Evolutionary conservation across 2,329 filamentous ascomycete genomes (phyloP).

Genomic region (Apiospora hydei): DNA sequence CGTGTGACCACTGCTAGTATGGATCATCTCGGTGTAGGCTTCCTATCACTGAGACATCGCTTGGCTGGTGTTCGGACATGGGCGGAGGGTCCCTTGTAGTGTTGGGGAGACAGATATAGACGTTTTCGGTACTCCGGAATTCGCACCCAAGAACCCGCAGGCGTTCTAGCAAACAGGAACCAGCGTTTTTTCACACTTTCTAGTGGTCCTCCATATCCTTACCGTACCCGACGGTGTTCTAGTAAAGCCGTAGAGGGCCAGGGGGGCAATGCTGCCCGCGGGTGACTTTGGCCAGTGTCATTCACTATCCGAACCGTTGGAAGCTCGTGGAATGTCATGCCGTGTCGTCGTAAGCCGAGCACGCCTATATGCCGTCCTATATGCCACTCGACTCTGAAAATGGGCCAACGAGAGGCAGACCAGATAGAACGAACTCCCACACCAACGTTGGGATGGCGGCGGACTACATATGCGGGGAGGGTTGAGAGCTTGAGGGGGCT

Average conservation of each 20-base stretch:
- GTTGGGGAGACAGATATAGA: neutral
- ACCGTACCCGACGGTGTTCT: neutral
- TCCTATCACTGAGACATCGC: neutral
- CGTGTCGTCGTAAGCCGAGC: neutral
- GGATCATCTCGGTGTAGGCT: neutral
- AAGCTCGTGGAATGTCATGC: neutral
- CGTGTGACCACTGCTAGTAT: neutral
- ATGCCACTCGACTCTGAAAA: neutral
- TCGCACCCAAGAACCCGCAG: neutral
- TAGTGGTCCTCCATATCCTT: neutral
- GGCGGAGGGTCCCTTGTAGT: neutral
- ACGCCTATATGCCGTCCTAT: neutral
- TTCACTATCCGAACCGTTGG: neutral
- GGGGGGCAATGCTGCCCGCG: neutral
- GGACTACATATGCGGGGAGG: neutral
- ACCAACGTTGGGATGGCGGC: constrained; percentile 9
- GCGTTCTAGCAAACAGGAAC: neutral
- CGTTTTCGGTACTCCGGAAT: constrained; percentile 10
- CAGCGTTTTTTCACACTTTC: no score
- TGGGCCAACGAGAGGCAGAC: neutral
- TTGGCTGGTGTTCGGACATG: neutral
- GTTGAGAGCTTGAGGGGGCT: neutral
- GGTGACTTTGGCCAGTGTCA: neutral
- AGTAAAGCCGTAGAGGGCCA: neutral
- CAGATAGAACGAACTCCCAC: neutral